Percentiles rank a stretch among this genome's conserved stretches.
Evolutionary conservation across 2,329 filamentous ascomycete genomes (phyloP).

Genomic region (Penicillium sp.): DNA sequence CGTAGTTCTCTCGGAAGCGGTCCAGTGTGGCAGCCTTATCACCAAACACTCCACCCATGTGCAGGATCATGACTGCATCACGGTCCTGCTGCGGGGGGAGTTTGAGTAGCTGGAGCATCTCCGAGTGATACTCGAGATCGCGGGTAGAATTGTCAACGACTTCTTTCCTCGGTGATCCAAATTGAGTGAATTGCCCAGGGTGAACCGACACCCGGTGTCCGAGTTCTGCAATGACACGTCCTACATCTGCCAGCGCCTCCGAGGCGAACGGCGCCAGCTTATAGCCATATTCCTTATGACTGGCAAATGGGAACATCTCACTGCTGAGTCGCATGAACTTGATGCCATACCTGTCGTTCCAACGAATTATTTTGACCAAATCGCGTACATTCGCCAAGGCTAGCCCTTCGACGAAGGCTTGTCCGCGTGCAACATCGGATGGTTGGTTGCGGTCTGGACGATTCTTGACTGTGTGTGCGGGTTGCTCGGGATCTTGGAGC

Average conservation of each 20-base stretch:
- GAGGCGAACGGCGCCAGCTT: slow-evolving; percentile 79
- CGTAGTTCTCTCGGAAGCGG: slow-evolving; percentile 75
- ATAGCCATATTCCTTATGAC: slow-evolving; percentile 83
- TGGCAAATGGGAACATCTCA: slow-evolving; percentile 97
- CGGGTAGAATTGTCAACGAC: slow-evolving; percentile 75
- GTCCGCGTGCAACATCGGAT: slow-evolving; percentile 64
- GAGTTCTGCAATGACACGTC: slow-evolving; percentile 70
- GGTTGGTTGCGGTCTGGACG: slow-evolving; percentile 72
- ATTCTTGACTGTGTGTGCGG: slow-evolving; percentile 81
- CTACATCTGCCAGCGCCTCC: slow-evolving; percentile 71
- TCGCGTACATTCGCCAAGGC: slow-evolving; percentile 81
- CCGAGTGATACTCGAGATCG: slow-evolving; percentile 84
- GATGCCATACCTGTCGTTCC: slow-evolving; percentile 91
- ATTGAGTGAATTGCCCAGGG: slow-evolving; percentile 87
- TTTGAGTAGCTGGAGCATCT: slow-evolving; percentile 73
- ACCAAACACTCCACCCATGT: slow-evolving; percentile 88
- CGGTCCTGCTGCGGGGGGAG: slow-evolving; percentile 74
- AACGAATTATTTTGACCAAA: slow-evolving; percentile 78
- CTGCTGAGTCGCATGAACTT: slow-evolving; percentile 89
- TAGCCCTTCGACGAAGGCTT: slow-evolving; percentile 70
- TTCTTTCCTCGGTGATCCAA: slow-evolving; percentile 75
- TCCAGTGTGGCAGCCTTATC: slow-evolving; percentile 77
- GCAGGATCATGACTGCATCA: slow-evolving; percentile 90
- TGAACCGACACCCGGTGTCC: slow-evolving; percentile 87
- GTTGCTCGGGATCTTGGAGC: slow-evolving; percentile 68